Conservation (phyloP, 73 alveolate genomes). For the Urostyla sp. region DNA sequence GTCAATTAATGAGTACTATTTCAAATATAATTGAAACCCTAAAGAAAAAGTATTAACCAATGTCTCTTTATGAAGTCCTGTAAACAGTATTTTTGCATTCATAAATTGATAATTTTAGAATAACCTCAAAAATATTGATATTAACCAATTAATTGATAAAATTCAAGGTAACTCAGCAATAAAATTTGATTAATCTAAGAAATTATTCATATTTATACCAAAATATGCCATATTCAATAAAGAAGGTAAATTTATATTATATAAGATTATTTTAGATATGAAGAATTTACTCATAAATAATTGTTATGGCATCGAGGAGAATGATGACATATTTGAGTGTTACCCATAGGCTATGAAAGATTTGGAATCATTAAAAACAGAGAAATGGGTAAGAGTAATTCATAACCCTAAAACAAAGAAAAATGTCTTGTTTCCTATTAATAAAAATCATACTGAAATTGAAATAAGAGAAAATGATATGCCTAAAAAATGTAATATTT, state of each 20-base stretch:
- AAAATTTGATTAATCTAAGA: neutral
- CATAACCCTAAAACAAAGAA: neutral
- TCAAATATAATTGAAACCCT: no score
- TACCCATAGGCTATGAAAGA: neutral
- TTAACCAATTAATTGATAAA: neutral
- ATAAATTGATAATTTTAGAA: neutral
- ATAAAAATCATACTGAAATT: neutral
- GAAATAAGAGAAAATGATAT: neutral
- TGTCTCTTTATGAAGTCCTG: neutral
- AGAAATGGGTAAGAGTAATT: constrained; percentile 19
- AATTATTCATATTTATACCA: constrained; percentile 1
- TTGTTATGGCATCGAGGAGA: constrained; percentile 18
- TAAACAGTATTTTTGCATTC: neutral
- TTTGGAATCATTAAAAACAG: neutral
- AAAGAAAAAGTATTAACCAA: no score
- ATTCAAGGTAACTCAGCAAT: constrained; percentile 12
- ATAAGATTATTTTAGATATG: constrained; percentile 5
- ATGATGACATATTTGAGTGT: constrained; percentile 11
- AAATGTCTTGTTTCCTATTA: neutral
- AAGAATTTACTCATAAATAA: neutral
- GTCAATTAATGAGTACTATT: no score
- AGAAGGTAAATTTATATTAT: constrained; percentile 2
- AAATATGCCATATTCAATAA: constrained; percentile 30
- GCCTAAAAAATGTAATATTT: neutral
- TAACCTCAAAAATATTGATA: neutral